Evolutionary conservation across 495 filamentous ascomycete genomes (phyloP).

Genomic region (Trichoderma virens): DNA sequence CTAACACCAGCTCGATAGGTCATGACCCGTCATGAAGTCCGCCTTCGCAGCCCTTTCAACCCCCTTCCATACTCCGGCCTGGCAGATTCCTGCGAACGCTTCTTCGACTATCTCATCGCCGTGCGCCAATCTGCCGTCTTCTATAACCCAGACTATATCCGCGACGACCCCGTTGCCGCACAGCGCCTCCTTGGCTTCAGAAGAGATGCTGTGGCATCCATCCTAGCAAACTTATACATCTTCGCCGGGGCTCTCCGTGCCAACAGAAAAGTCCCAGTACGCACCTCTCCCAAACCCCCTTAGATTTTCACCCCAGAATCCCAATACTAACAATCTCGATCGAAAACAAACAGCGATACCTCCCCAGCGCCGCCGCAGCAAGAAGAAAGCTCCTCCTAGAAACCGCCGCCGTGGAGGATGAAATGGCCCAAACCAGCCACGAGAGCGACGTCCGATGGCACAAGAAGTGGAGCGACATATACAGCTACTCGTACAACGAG

Average conservation of each 20-base stretch:
- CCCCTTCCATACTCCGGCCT: conserved; percentile 47
- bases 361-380: conserved; percentile 45
- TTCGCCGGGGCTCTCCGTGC: conserved; percentile 45
- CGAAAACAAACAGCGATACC: conserved; percentile 32
- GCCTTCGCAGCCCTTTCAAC: conserved; percentile 49
- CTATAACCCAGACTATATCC: conserved; percentile 42
- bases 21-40: conserved; percentile 50
- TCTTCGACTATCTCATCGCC: conserved; percentile 51
- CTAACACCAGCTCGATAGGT: conserved; percentile 18
- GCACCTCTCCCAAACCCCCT: neutral
- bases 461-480: conserved; percentile 26
- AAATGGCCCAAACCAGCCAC: conserved; percentile 17
- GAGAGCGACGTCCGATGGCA: conserved; percentile 13
- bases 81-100: conserved; percentile 44
- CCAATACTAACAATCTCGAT: neutral
- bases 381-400: conserved; percentile 42
- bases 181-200: conserved; percentile 38
- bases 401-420: conserved; percentile 40
- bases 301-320: neutral
- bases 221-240: conserved; percentile 51
- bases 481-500: conserved; percentile 34
- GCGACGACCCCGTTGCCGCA: conserved; percentile 34
- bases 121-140: conserved; percentile 51
- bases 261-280: conserved; percentile 39
- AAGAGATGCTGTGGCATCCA: conserved; percentile 48